Conservation (phyloP, 768 basidiomycete species). For the Agaricus subrufescens region DNA sequence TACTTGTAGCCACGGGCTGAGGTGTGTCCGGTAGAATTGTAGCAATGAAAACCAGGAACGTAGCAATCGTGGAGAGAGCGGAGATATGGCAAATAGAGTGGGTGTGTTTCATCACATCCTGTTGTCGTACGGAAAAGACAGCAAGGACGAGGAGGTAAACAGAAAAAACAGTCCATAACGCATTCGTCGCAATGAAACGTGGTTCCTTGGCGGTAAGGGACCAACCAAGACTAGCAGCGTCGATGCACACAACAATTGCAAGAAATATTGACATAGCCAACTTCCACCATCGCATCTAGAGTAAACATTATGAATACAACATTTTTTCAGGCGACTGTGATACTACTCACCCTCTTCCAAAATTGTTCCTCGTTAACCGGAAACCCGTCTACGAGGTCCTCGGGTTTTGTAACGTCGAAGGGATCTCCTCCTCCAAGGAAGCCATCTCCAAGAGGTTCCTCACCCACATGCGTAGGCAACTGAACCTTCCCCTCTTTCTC, state of each 20-base stretch:
- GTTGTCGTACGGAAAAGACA: conserved; percentile 45
- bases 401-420: conserved; percentile 55
- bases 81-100: conserved; percentile 60
- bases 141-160: conserved; percentile 56
- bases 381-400: conserved; percentile 43
- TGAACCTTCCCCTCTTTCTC: conserved; percentile 42
- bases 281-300: conserved; percentile 60
- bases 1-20: conserved; percentile 17
- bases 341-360: conserved; percentile 32
- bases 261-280: conserved; percentile 42
- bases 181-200: conserved; percentile 29
- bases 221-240: conserved; percentile 55
- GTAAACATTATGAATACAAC: not conserved
- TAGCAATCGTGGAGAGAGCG: conserved; percentile 44
- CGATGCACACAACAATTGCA: conserved; percentile 40
- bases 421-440: conserved; percentile 19
- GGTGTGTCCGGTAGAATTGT: conserved; percentile 53
- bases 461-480: conserved; percentile 17
- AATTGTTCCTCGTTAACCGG: conserved; percentile 26
- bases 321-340: too few species aligned
- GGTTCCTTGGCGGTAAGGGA: conserved; percentile 29
- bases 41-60: conserved; percentile 36
- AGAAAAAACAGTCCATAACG: conserved; percentile 48
- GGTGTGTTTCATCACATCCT: conserved; percentile 34
- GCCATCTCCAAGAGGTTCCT: conserved; percentile 7